Evolutionary conservation across 176 grass and related monocot species (phyloP).

Genomic region (Puya raimondii): DNA sequence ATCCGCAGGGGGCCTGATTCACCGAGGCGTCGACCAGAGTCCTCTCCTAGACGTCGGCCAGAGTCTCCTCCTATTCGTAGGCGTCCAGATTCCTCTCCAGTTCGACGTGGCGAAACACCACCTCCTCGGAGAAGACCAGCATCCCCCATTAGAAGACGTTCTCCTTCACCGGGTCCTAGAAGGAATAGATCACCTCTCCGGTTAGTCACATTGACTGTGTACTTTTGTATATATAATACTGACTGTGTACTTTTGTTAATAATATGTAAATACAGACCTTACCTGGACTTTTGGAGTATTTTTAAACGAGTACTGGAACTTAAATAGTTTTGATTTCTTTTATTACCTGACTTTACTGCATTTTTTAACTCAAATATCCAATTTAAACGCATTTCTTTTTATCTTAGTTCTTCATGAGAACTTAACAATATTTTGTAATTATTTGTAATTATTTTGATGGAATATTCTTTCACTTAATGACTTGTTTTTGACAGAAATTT

Average conservation of each 20-base stretch:
- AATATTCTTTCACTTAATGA: too few relatives aligned
- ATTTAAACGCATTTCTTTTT: too few relatives aligned
- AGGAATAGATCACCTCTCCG: constrained; percentile 64
- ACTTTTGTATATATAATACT: not conserved
- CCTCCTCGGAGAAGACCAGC: constrained; percentile 44
- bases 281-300: too few relatives aligned
- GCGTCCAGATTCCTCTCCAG: constrained; percentile 32
- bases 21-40: constrained; percentile 32
- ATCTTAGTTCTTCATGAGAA: too few relatives aligned
- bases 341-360: too few relatives aligned
- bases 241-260: not conserved
- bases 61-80: constrained; percentile 63
- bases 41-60: constrained; percentile 49
- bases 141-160: constrained; percentile 79
- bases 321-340: too few relatives aligned
- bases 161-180: constrained; percentile 73
- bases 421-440: too few relatives aligned
- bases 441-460: too few relatives aligned
- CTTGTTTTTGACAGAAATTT: too few relatives aligned
- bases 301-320: too few relatives aligned
- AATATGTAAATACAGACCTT: not conserved
- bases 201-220: constrained; percentile 28
- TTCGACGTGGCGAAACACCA: constrained; percentile 41
- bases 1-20: constrained; percentile 44
- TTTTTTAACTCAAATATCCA: too few relatives aligned